phyloP scores from a whole-genome alignment of 306 rosid genomes.

The Cucurbita argyrosperma region DNA sequence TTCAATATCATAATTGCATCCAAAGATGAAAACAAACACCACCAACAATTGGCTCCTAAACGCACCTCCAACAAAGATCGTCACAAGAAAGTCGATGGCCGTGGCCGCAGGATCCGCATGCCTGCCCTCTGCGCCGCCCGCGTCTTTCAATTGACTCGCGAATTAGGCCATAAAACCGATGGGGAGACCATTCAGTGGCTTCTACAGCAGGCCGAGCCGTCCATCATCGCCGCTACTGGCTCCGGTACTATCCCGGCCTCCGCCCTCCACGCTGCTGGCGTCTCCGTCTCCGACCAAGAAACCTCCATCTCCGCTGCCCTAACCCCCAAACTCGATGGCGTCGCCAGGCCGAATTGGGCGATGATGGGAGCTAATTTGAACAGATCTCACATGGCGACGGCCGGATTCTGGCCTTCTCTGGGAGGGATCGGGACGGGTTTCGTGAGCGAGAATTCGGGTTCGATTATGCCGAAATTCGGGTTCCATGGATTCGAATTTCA shows the following conservation, averaged over 20 bases:
- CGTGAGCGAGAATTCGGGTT: conserved; percentile 11
- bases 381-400: conserved; percentile 13
- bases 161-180: conserved; percentile 35
- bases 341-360: conserved; percentile 23
- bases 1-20: conserved; percentile 19
- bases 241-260: conserved; percentile 37
- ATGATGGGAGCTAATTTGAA: conserved; percentile 21
- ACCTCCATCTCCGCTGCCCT: conserved; percentile 22
- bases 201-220: conserved; percentile 38
- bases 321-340: conserved; percentile 18
- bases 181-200: conserved; percentile 54
- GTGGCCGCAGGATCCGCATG: conserved; percentile 47
- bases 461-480: conserved; percentile 21
- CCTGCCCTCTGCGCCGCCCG: conserved; percentile 50
- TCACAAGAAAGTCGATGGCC: conserved; percentile 45
- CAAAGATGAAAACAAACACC: conserved; percentile 23
- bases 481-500: conserved; percentile 28
- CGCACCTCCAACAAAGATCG: conserved; percentile 35
- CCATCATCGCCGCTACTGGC: conserved; percentile 39
- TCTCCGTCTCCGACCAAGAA: conserved; percentile 32
- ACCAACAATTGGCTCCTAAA: conserved; percentile 23
- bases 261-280: conserved; percentile 13
- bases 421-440: conserved; percentile 25
- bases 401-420: conserved; percentile 26
- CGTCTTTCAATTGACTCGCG: conserved; percentile 37